Conservation (phyloP, 768 basidiomycete species). For the Hypholoma fasciculare region DNA sequence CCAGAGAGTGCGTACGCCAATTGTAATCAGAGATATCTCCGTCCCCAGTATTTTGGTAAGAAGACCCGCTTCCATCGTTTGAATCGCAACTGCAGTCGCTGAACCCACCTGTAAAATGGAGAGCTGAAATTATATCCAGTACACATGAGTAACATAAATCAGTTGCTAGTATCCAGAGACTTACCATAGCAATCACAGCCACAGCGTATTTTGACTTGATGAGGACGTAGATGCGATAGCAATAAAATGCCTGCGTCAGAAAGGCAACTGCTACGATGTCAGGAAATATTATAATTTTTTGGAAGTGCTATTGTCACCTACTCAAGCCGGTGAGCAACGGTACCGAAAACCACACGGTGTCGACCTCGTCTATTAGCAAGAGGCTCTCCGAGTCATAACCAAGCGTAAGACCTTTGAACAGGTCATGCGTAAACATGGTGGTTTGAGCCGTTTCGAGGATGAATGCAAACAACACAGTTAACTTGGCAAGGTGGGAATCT, state of each 20-base stretch:
- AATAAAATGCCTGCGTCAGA: neutral
- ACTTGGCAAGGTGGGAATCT: neutral
- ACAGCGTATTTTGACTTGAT: neutral
- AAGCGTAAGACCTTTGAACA: neutral
- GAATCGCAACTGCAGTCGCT: neutral
- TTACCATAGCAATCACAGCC: neutral
- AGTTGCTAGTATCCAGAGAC: too few species aligned
- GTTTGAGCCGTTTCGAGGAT: neutral
- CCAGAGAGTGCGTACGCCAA: neutral
- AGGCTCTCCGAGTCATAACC: neutral
- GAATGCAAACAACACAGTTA: neutral
- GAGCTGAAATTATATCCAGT: neutral
- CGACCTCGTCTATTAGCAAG: neutral
- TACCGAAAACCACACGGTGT: neutral
- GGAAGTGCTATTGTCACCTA: neutral
- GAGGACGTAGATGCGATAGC: neutral
- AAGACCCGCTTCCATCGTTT: neutral
- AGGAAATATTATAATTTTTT: neutral
- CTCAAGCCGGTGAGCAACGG: neutral
- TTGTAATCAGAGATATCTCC: neutral
- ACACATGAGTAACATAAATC: neutral
- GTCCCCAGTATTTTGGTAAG: neutral
- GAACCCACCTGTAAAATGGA: neutral
- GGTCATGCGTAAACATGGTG: neutral
- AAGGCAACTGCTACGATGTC: neutral